Evolutionary conservation across 1,284 basidiomycete species (phyloP).

Genomic region (Sporisorium scitamineum): DNA sequence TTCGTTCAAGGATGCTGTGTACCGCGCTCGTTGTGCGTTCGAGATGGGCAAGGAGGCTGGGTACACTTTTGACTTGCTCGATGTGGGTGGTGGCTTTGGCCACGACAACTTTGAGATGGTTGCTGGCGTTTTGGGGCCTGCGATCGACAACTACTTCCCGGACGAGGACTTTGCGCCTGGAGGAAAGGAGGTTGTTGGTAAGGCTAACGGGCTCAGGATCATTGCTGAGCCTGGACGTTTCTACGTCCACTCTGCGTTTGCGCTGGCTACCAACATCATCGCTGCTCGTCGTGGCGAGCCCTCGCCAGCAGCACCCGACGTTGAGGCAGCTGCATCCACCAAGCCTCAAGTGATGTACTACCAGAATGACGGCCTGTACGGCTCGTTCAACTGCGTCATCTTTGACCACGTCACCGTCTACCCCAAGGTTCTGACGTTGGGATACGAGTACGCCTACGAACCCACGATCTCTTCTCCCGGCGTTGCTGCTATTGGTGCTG

Average conservation of each 20-base stretch:
- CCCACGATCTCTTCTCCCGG: conserved; percentile 61
- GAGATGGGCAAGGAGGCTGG: conserved; percentile 86
- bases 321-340: not conserved
- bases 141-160: conserved; percentile 88
- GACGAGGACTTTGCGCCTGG: conserved; percentile 70
- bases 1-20: conserved; percentile 89
- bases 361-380: conserved; percentile 75
- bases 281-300: conserved; percentile 74
- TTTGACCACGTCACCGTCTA: conserved; percentile 91
- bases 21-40: conserved; percentile 84
- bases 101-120: conserved; percentile 87
- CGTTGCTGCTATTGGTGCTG: conserved; percentile 17
- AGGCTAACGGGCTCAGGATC: conserved; percentile 78
- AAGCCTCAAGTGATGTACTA: conserved; percentile 68
- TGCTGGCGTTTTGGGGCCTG: conserved; percentile 78
- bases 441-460: conserved; percentile 67
- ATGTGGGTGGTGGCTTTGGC: conserved; percentile 96
- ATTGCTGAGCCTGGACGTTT: conserved; percentile 97
- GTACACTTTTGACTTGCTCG: conserved; percentile 85
- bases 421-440: conserved; percentile 79
- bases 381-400: conserved; percentile 96
- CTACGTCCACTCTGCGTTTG: conserved; percentile 92
- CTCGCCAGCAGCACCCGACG: conserved; percentile 15
- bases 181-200: conserved; percentile 55
- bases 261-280: conserved; percentile 92